Percentiles rank a stretch among this genome's conserved stretches.
These are phyloP conservation scores for Ganoderma multipileum DNA, from an alignment of 1,284 basidiomycete genomes.

Conservation along the genomic window DNA sequence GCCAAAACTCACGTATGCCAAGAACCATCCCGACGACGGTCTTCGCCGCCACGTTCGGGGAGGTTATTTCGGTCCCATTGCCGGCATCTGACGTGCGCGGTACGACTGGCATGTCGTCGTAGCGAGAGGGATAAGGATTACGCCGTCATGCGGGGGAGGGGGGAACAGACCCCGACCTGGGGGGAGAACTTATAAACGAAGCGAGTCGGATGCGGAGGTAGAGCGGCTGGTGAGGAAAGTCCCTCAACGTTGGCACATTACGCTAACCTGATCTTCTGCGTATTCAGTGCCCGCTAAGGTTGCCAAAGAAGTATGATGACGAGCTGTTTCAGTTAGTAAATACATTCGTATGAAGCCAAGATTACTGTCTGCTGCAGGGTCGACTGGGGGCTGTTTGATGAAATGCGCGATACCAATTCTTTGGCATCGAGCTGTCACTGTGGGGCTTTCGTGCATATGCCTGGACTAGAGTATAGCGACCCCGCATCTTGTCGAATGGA, in stretches of 20 bases:
- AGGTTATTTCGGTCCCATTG: conserved; percentile 17
- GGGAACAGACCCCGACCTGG: not conserved
- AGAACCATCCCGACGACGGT: conserved; percentile 38
- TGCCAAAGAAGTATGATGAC: not conserved
- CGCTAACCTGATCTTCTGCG: not conserved
- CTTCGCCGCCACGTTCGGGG: conserved; percentile 30
- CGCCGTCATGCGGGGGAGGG: conserved; percentile 9
- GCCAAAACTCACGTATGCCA: conserved; percentile 34
- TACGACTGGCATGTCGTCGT: conserved; percentile 25
- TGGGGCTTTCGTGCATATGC: not conserved
- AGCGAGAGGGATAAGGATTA: not conserved
- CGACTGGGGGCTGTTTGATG: not conserved
- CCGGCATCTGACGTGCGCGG: conserved; percentile 20
- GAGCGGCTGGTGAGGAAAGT: conserved; percentile 16
- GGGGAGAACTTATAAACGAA: conserved; percentile 4
- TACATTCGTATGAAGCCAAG: not conserved
- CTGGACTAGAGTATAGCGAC: not conserved
- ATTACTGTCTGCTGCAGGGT: not conserved
- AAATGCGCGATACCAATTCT: not conserved
- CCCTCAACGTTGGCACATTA: not conserved
- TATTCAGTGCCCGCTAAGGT: not conserved
- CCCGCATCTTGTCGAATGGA: not conserved
- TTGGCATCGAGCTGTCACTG: not conserved
- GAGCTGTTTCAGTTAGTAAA: not conserved
- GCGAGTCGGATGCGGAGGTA: conserved; percentile 22